Conservation (phyloP, 768 basidiomycete genomes). For the Fomitopsis pulvina region DNA sequence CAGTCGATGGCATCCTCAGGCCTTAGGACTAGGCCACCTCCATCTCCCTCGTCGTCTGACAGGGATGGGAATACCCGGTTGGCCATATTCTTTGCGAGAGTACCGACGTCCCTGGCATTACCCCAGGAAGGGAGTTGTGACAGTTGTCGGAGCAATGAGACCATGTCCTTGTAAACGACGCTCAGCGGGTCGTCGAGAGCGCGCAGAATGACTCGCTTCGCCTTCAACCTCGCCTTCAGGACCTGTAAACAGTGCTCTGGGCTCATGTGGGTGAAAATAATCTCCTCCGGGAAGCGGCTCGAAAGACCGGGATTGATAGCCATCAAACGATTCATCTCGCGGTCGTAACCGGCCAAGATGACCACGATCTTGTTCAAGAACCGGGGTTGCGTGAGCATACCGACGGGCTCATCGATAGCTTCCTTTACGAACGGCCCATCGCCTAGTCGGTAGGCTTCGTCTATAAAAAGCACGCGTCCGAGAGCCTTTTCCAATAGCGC, state of each 20-base stretch:
- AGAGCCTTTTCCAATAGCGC: slow-evolving; percentile 57
- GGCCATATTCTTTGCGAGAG: slow-evolving; percentile 43
- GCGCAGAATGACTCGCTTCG: slow-evolving; percentile 32
- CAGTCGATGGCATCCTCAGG: slow-evolving; percentile 24
- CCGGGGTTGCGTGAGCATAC: slow-evolving; percentile 48
- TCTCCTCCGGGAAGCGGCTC: slow-evolving; percentile 61
- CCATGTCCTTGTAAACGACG: slow-evolving; percentile 29
- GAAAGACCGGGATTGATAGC: slow-evolving; percentile 54
- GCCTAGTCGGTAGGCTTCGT: slow-evolving; percentile 61
- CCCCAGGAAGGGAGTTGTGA: slow-evolving; percentile 52
- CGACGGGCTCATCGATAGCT: slow-evolving; percentile 67
- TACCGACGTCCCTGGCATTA: slow-evolving; percentile 60
- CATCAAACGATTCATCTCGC: slow-evolving; percentile 58
- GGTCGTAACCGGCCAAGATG: slow-evolving; percentile 64
- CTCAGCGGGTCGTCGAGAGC: slow-evolving; percentile 30
- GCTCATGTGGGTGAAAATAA: slow-evolving; percentile 47
- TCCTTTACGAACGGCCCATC: slow-evolving; percentile 63
- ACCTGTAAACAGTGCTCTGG: slow-evolving; percentile 44
- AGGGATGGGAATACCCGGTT: slow-evolving; percentile 29
- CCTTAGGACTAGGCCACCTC: slow-evolving; percentile 17
- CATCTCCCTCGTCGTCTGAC: slow-evolving; percentile 2
- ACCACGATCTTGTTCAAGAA: slow-evolving; percentile 57
- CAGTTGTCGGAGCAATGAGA: slow-evolving; percentile 33
- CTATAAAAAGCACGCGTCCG: slow-evolving; percentile 63
- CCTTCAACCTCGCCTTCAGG: slow-evolving; percentile 39